A percentile compares a stretch with the other conserved stretches of the same genome.
These are phyloP conservation scores for Arthrobotrys pseudoclavata DNA, from an alignment of 2,329 filamentous ascomycete species.

Conservation along the genomic window DNA sequence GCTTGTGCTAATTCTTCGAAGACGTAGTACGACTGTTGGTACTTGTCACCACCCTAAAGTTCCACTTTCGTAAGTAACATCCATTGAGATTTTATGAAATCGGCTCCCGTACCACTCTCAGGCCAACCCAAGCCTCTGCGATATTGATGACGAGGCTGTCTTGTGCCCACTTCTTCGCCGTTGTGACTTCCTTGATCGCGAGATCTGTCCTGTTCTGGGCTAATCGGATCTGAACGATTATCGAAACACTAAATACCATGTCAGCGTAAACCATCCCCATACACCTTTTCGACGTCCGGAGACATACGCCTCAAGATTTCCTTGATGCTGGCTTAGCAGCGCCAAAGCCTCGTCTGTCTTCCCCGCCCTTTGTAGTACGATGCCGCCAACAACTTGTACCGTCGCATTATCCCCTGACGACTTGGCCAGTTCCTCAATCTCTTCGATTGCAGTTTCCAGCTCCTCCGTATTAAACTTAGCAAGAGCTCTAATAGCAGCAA, in stretches of 20 bases:
- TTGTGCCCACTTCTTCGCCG: constrained; percentile 92
- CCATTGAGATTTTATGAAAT: not conserved
- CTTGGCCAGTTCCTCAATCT: constrained; percentile 77
- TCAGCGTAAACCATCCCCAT: constrained; percentile 24
- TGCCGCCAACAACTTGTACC: constrained; percentile 86
- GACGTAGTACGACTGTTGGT: constrained; percentile 97
- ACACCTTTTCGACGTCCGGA: constrained; percentile 15
- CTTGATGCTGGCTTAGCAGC: constrained; percentile 84
- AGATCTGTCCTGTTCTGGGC: constrained; percentile 92
- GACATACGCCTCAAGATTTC: constrained; percentile 80
- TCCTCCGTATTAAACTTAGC: constrained; percentile 77
- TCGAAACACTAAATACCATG: constrained; percentile 74
- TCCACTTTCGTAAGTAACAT: constrained; percentile 63
- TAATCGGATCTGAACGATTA: constrained; percentile 93
- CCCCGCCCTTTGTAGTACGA: constrained; percentile 81
- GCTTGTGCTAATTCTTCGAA: constrained; percentile 95
- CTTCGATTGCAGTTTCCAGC: constrained; percentile 72
- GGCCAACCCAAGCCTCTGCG: constrained; percentile 93
- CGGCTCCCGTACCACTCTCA: constrained; percentile 77
- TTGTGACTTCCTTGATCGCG: constrained; percentile 87
- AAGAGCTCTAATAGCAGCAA: constrained; percentile 81
- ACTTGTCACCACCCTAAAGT: constrained; percentile 86
- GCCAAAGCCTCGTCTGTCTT: constrained; percentile 87
- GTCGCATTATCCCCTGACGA: constrained; percentile 79
- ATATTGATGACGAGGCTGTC: constrained; percentile 94